A percentile compares a stretch with the other conserved stretches of the same genome.
Conservation (phyloP, 345 rosid genomes). For the Cardamine occulta region DNA sequence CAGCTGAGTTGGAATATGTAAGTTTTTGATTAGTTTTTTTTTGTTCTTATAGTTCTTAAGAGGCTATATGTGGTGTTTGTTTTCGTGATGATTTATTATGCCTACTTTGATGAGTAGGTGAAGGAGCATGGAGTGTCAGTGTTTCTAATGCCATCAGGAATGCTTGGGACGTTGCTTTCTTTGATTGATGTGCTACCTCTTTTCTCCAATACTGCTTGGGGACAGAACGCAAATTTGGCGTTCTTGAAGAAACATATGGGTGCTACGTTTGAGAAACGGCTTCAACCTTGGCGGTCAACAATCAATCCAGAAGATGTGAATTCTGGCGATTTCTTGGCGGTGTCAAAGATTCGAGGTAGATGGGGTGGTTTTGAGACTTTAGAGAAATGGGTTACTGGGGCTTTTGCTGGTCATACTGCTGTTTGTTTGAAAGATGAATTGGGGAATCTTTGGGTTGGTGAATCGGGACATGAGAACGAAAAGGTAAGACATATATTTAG, state of each 20-base stretch:
- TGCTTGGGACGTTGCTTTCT: conserved; percentile 89
- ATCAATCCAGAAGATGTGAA: conserved; percentile 83
- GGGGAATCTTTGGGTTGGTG: conserved; percentile 99
- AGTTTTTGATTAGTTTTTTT: conserved; percentile 13
- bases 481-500: conserved; percentile 55
- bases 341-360: conserved; percentile 93
- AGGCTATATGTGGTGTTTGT: conserved; percentile 2
- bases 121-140: conserved; percentile 93
- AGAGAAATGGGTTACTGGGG: conserved; percentile 99
- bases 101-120: conserved; percentile 55
- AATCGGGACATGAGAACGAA: conserved; percentile 98
- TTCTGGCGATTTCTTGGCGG: conserved; percentile 89
- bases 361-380: conserved; percentile 99
- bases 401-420: conserved; percentile 98
- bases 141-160: conserved; percentile 97
- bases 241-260: conserved; percentile 91
- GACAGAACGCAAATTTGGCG: conserved; percentile 86
- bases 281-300: conserved; percentile 69
- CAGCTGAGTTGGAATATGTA: conserved; percentile 90
- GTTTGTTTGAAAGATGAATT: conserved; percentile 93
- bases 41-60: neutral
- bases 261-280: conserved; percentile 81
- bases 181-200: conserved; percentile 86
- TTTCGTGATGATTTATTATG: neutral
- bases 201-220: conserved; percentile 90